Evolutionary conservation across 495 filamentous ascomycete species (phyloP).

Genomic region (Podospora anserina): DNA sequence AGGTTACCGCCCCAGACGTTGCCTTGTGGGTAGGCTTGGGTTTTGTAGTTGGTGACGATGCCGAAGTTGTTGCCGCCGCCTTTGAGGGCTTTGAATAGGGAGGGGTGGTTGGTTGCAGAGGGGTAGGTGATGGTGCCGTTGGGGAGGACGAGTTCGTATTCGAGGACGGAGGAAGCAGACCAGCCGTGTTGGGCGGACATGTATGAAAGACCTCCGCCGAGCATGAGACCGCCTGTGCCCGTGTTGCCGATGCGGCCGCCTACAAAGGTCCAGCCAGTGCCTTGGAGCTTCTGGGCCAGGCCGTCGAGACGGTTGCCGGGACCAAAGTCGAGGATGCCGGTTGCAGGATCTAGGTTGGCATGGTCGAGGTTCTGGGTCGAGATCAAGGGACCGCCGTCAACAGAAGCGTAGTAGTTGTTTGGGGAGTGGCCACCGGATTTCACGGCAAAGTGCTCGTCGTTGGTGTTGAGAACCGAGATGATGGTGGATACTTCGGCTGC

Average conservation of each 20-base stretch:
- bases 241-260: constrained; percentile 51
- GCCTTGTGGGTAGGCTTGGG: constrained; percentile 47
- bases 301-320: constrained; percentile 52
- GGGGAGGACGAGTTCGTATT: constrained; percentile 56
- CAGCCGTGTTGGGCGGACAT: constrained; percentile 57
- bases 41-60: constrained; percentile 48
- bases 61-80: constrained; percentile 53
- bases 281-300: constrained; percentile 47
- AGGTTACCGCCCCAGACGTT: constrained; percentile 56
- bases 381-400: constrained; percentile 52
- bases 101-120: constrained; percentile 37
- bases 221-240: constrained; percentile 44
- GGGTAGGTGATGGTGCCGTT: constrained; percentile 53
- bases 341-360: constrained; percentile 43
- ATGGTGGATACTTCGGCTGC: constrained; percentile 38
- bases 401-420: constrained; percentile 52
- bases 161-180: constrained; percentile 52
- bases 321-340: constrained; percentile 45
- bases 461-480: constrained; percentile 32
- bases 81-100: constrained; percentile 45
- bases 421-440: constrained; percentile 53
- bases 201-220: constrained; percentile 46
- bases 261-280: constrained; percentile 43
- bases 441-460: constrained; percentile 47
- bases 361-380: constrained; percentile 48